Conservation (phyloP, 805 yeast genomes). For the Candida maesae region DNA sequence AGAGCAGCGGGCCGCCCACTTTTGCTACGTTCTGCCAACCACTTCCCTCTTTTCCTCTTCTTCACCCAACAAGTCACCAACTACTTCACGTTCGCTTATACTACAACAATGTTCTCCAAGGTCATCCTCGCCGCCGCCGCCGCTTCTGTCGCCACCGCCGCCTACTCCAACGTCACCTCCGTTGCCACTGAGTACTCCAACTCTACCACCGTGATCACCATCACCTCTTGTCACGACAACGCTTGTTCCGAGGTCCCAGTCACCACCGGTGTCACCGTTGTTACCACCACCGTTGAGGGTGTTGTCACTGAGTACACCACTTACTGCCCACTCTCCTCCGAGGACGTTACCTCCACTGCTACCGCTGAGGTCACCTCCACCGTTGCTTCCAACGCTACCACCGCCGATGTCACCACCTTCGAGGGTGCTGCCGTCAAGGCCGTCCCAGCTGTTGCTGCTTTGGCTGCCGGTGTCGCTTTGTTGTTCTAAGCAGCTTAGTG, state of each 20-base stretch:
- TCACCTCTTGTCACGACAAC: slow-evolving; percentile 25
- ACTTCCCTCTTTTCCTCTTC: slow-evolving; percentile 1
- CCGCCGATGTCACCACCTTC: slow-evolving; percentile 30
- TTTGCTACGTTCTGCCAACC: slow-evolving; percentile 1
- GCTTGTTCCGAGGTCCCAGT: slow-evolving; percentile 24
- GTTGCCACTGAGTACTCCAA: slow-evolving; percentile 21
- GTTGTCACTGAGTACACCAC: slow-evolving; percentile 26
- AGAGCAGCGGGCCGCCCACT: slow-evolving; percentile 8
- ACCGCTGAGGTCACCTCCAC: slow-evolving; percentile 15
- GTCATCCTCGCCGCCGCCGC: slow-evolving; percentile 27
- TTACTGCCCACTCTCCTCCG: slow-evolving; percentile 22
- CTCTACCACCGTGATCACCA: slow-evolving; percentile 32
- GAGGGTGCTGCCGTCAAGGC: slow-evolving; percentile 44
- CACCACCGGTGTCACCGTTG: slow-evolving; percentile 28
- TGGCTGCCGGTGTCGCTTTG: slow-evolving; percentile 48
- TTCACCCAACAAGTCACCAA: slow-evolving; percentile 13
- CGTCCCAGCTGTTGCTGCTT: slow-evolving; percentile 45
- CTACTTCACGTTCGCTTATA: slow-evolving; percentile 29
- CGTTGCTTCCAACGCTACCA: slow-evolving; percentile 16
- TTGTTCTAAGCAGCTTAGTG: slow-evolving; percentile 34
- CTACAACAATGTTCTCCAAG: slow-evolving; percentile 31
- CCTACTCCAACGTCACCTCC: slow-evolving; percentile 24
- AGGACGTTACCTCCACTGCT: slow-evolving; percentile 8
- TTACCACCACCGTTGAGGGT: slow-evolving; percentile 20
- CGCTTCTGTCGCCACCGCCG: slow-evolving; percentile 28